Base-by-base conservation (phyloP, 805 yeast species). In the Diddensiella santjacobensis region DNA sequence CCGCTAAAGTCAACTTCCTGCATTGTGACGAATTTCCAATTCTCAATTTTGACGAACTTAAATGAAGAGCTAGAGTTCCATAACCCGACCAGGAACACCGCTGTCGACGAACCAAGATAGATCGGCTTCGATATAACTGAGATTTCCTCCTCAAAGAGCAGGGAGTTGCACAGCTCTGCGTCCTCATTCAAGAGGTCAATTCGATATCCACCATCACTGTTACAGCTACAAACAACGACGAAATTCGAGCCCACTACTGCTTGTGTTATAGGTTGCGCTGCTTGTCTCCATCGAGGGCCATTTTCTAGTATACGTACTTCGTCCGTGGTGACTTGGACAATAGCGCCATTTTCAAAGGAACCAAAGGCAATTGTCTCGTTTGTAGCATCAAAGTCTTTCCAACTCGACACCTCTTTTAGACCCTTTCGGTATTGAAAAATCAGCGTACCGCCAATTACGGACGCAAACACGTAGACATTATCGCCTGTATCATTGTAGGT, bases 321-420 rank as follows among this genome's bases (percentile, higher is more conserved):
- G 6, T 40, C 19, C 5, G 43, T 17, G 8, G 43, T 22, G 5
- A 40, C 43, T 18, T 40, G 43, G 10, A 40, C 43, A 22, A 11
- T 6, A 17, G 11, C 24, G 11, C 43, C 43, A 8, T 26, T 26
- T 23, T 40, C 18, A n/a, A 40, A n/a, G 33, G 17, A 10, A 8
- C 43, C 43, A 23, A 40, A 40, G 10, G 33, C 43, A 6, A 40
- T 6, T 15, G 43, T 40, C 20, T 40, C 43, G 19, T 4, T 10
- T 8, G 8, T 6, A 6, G 33, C 5, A 23, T 40, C 43, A 13
- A 40, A 24, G 24, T 4, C 31, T 24, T 23, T 40, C 43, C 31
- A 40, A 4, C 11, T 26, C 17, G 6, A 15, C 5, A 22, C 20
- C 19, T 13, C 38, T 17, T 35, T 13, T 17, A 35, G 18, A 17